Percentiles rank a stretch among this genome's conserved stretches.
Conservation (phyloP, 2,329 filamentous ascomycete genomes). For the Ambrosiella xylebori region DNA sequence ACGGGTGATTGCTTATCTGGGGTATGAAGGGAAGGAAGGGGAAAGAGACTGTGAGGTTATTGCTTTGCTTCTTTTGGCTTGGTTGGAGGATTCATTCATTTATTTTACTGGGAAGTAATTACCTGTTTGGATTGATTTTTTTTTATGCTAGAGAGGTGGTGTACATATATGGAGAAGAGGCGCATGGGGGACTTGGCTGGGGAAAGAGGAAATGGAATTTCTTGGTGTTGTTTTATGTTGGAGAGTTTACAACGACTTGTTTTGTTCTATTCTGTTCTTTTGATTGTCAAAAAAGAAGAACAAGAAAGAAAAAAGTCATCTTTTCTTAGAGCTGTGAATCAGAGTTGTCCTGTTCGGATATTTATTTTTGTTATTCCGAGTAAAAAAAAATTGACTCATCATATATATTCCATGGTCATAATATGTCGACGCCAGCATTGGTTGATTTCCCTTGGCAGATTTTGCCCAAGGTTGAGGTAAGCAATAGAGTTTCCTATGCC, state of each 20-base stretch:
- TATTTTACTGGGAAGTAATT: neutral
- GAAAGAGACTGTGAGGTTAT: too few relatives aligned
- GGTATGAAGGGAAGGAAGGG: too few relatives aligned
- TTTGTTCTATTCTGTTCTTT: too few relatives aligned
- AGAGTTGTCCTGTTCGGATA: too few relatives aligned
- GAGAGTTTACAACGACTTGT: neutral
- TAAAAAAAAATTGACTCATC: neutral
- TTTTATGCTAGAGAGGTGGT: neutral
- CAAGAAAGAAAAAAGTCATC: too few relatives aligned
- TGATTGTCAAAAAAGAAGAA: too few relatives aligned
- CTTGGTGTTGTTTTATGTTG: neutral
- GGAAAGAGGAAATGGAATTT: neutral
- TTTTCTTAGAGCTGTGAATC: too few relatives aligned
- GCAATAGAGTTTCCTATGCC: neutral
- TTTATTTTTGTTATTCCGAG: too few relatives aligned
- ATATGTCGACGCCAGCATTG: neutral
- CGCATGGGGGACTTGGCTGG: neutral
- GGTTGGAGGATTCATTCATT: slow-evolving; percentile 15
- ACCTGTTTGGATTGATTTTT: neutral
- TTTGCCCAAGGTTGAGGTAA: slow-evolving; percentile 11
- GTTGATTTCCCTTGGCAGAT: neutral
- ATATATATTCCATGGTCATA: neutral
- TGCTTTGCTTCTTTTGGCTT: neutral
- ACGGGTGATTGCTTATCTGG: too few relatives aligned
- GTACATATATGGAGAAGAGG: neutral